Evolutionary conservation across 208 protist genomes (phyloP), one percentile per base, ranked within the genome.

Genomic region (Crithidia mellificae): DNA sequence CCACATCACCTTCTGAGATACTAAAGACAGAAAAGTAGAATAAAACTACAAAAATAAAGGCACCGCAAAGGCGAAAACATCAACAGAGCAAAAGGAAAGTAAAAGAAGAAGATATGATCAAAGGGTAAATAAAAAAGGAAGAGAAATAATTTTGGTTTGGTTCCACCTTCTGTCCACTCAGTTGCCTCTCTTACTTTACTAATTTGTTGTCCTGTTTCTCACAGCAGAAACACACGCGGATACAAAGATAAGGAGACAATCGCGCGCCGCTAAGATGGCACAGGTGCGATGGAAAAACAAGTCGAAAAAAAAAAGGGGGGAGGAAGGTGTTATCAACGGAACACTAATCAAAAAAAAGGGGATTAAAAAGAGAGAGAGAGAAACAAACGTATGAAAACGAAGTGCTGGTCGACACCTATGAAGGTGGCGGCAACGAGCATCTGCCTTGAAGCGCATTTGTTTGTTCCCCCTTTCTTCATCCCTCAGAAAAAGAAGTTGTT

Each of bases 51-150:
- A 17, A 51, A 51, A 49, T 46, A 32, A 65, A 19, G 36, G 0
- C 46, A 34, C 22, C 11, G n/a, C 14, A 30, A 39, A 69, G n/a
- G 50, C 14, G 36, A 39, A 53, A 52, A 29, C 19, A 59, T 68
- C 49, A 53, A 74, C 47, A 34, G 20, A 65, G 27, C 25, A 69
- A 70, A 61, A 63, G 29, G 5, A 63, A 55, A 55, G 3, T 5
- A 29, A 22, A 51, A n/a, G n/a, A n/a, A n/a, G n/a, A n/a, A n/a
- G n/a, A n/a, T n/a, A n/a, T n/a, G n/a, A n/a, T n/a, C n/a, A n/a
- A n/a, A n/a, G n/a, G 17, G 14, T 51, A 3, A 49, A 55, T 41
- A 1, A 57, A 20, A 29, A 38, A 51, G 22, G 32, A 55, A 46
- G 1, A 57, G 29, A 19, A 38, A 51, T 1, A 30, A 54, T n/a